Evolutionary conservation across 441 rosid genomes (phyloP), one percentile per base, ranked within the genome.

Genomic region (Breynia disticha): DNA sequence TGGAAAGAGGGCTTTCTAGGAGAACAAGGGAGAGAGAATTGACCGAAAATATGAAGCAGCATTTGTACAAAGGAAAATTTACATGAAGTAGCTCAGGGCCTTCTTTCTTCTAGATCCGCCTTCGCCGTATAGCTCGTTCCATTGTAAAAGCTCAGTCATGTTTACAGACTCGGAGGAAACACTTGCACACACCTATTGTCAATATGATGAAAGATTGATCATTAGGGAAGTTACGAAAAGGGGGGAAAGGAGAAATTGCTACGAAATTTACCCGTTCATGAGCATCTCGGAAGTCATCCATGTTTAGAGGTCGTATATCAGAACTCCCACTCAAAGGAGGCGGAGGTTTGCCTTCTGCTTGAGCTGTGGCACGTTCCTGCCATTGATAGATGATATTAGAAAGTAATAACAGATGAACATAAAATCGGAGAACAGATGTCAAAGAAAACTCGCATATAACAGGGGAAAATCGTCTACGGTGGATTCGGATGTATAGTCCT

Each of bases 81-180:
- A 89, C 97, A 86, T 89, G 71, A 86, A 89, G 65, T 89, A 89
- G 81, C 95, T 89, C 38, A 89, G 95, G 16, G 95, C 78, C 73
- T 67, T 82, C 80, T 80, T 84, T 70, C 79, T 86, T 75, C 97
- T 82, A 1, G 95, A 89, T 2, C 95, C 97, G 6, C 97, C 95
- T 76, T 86, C 95, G 3, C 97, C 95, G 4, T 89, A 89, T 2
- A 86, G 82, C 74, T 89, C 97, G 48, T 89, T 89, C 97, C 97
- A 89, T 55, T 89, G 97, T 52, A 72, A 66, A 37, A 89, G 87
- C 77, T 89, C 97, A 0, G 81, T 86, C 95, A 89, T 89, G 78
- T 89, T 86, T 20, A 78, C 84, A 0, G 97, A 89, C 66, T 89
- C 90, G 0, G 97, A 80, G 22, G 97, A 89, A n/a, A 89, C 95